A percentile compares a stretch with the other conserved stretches of the same genome.
Evolutionary conservation across 441 rosid genomes (phyloP).

Genomic region (Gossypium lobatum): DNA sequence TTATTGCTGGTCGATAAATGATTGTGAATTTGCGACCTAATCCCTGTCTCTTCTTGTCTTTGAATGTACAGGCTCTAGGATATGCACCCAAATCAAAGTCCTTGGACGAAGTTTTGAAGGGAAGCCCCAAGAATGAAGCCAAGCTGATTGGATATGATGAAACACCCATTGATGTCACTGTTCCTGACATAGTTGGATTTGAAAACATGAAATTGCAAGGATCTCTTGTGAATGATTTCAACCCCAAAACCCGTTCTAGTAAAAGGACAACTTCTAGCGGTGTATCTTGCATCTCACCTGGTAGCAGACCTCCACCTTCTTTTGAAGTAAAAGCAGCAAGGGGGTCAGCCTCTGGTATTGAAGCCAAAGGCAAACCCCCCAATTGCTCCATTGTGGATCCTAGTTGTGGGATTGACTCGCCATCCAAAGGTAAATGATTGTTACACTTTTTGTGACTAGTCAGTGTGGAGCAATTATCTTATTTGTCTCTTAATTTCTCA

Average conservation of each 20-base stretch:
- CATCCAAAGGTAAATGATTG: slow-evolving; percentile 24
- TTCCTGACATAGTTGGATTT: slow-evolving; percentile 23
- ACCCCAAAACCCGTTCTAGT: slow-evolving; percentile 14
- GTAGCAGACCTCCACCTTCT: slow-evolving; percentile 11
- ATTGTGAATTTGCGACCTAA: slow-evolving; percentile 7
- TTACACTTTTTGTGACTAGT: slow-evolving; percentile 9
- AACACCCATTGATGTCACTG: slow-evolving; percentile 45
- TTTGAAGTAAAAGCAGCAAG: neutral
- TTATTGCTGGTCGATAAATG: slow-evolving; percentile 8
- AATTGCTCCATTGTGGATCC: slow-evolving; percentile 21
- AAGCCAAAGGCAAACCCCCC: slow-evolving; percentile 14
- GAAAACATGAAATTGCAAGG: slow-evolving; percentile 31
- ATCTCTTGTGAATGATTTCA: slow-evolving; percentile 16
- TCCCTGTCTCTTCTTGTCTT: slow-evolving; percentile 11
- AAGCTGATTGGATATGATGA: slow-evolving; percentile 83
- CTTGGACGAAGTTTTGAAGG: slow-evolving; percentile 57
- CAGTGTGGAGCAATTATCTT: slow-evolving; percentile 12
- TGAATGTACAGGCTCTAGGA: slow-evolving; percentile 52
- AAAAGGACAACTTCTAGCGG: slow-evolving; percentile 15
- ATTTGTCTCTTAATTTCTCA: slow-evolving; percentile 24
- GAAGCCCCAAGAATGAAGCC: slow-evolving; percentile 47
- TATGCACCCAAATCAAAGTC: slow-evolving; percentile 40
- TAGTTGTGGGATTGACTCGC: slow-evolving; percentile 20
- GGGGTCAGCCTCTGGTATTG: slow-evolving; percentile 16
- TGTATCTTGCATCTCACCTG: slow-evolving; percentile 20